Conservation (phyloP, 495 filamentous ascomycete species). For the Penicillium daleae region DNA sequence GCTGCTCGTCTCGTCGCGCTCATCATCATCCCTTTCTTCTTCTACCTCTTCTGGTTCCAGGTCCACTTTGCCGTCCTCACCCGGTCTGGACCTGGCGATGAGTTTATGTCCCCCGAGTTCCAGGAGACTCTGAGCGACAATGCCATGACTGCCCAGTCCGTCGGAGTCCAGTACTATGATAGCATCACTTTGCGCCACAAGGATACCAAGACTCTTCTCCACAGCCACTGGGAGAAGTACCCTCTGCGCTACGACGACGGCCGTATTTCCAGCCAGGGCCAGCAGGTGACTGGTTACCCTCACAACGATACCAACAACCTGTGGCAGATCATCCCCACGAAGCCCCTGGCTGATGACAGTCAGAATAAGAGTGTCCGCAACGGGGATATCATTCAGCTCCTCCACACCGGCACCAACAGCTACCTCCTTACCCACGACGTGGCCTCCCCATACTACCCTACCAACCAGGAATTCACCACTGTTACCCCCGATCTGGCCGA, state of each 20-base stretch:
- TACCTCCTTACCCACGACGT: constrained; percentile 94
- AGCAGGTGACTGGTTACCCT: constrained; percentile 97
- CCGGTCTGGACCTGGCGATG: constrained; percentile 90
- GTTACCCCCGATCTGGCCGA: constrained; percentile 71
- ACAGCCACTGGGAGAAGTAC: constrained; percentile 89
- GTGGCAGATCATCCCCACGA: constrained; percentile 86
- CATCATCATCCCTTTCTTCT: constrained; percentile 89
- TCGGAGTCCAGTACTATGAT: constrained; percentile 89
- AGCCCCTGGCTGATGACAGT: constrained; percentile 52
- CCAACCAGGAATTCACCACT: constrained; percentile 97
- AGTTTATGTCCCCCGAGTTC: constrained; percentile 98
- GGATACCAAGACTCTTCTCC: constrained; percentile 93
- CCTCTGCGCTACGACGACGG: constrained; percentile 96
- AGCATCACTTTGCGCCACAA: constrained; percentile 88
- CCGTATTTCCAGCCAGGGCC: constrained; percentile 93
- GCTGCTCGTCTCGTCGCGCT: constrained; percentile 79
- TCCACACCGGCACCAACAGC: constrained; percentile 86
- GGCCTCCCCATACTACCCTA: constrained; percentile 95
- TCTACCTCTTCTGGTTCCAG: constrained; percentile 99
- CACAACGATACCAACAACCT: constrained; percentile 99
- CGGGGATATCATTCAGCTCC: constrained; percentile 84
- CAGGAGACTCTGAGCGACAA: constrained; percentile 97
- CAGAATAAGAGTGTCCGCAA: constrained; percentile 71
- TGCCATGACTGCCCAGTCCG: constrained; percentile 80
- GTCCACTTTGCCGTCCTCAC: constrained; percentile 92